A percentile compares a stretch with the other conserved stretches of the same genome.
Evolutionary conservation across 768 basidiomycete species (phyloP).

Genomic region (Scleroderma bovista): DNA sequence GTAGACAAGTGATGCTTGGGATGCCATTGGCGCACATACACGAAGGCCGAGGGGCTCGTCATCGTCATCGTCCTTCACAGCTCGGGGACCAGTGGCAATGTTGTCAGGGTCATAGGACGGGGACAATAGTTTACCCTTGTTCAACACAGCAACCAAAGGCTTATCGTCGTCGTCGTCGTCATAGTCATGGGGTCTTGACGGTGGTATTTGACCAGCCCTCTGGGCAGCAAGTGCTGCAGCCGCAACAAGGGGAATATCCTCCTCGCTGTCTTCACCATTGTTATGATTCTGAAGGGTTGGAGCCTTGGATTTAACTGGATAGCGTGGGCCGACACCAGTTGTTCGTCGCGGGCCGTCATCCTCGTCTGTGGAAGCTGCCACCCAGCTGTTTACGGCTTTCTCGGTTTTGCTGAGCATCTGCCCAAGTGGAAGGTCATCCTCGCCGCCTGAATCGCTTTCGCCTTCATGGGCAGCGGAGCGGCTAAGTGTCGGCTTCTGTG

Average conservation of each 20-base stretch:
- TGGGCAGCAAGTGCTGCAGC: slow-evolving; percentile 52
- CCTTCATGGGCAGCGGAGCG: slow-evolving; percentile 32
- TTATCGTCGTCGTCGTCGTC: slow-evolving; percentile 57
- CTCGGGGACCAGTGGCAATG: slow-evolving; percentile 11
- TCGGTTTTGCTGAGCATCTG: slow-evolving; percentile 14
- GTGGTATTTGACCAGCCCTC: slow-evolving; percentile 33
- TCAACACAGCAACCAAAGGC: slow-evolving; percentile 60
- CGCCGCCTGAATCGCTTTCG: slow-evolving; percentile 50
- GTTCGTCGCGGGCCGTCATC: slow-evolving; percentile 46
- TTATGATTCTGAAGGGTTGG: slow-evolving; percentile 6
- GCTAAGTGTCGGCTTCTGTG: slow-evolving; percentile 29
- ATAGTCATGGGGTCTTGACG: slow-evolving; percentile 7
- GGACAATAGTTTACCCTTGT: slow-evolving; percentile 39
- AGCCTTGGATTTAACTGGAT: slow-evolving; percentile 29
- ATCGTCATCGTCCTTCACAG: slow-evolving; percentile 47
- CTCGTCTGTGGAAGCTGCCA: slow-evolving; percentile 60
- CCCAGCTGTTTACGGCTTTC: slow-evolving; percentile 33
- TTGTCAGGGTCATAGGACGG: slow-evolving; percentile 40
- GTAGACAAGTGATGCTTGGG: slow-evolving; percentile 21
- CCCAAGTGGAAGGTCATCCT: slow-evolving; percentile 29
- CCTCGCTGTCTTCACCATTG: slow-evolving; percentile 51
- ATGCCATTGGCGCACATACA: slow-evolving; percentile 34
- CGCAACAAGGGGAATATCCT: slow-evolving; percentile 72
- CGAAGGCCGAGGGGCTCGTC: slow-evolving; percentile 71
- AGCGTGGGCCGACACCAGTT: slow-evolving; percentile 54